Conservation (phyloP, 345 rosid genomes). For the Aquilaria malaccensis region DNA sequence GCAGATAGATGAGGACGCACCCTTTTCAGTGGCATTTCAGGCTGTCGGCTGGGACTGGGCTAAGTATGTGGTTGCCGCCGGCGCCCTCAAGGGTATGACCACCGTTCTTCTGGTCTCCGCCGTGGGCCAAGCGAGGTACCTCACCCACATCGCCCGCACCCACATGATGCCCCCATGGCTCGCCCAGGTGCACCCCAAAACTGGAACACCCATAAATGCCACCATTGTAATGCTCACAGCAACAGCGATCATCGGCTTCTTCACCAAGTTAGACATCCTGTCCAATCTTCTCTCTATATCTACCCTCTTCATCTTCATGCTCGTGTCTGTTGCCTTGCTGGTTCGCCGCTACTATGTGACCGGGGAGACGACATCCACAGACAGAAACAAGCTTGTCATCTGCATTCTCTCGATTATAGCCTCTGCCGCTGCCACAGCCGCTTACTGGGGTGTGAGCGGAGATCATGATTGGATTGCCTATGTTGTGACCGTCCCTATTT, state of each 20-base stretch:
- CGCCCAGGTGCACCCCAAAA: conserved; percentile 48
- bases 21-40: conserved; percentile 68
- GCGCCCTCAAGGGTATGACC: conserved; percentile 86
- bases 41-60: conserved; percentile 73
- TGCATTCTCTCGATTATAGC: conserved; percentile 38
- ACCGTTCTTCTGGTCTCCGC: conserved; percentile 66
- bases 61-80: conserved; percentile 67
- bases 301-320: conserved; percentile 75
- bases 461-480: conserved; percentile 49
- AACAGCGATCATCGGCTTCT: conserved; percentile 61
- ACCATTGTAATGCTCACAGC: conserved; percentile 52
- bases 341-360: conserved; percentile 67
- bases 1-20: conserved; percentile 46
- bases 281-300: conserved; percentile 65
- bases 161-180: conserved; percentile 94
- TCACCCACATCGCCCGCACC: conserved; percentile 82
- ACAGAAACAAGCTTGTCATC: conserved; percentile 38
- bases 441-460: conserved; percentile 41
- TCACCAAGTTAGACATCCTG: conserved; percentile 50
- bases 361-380: conserved; percentile 33
- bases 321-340: conserved; percentile 65
- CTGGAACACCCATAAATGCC: conserved; percentile 76
- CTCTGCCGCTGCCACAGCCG: conserved; percentile 38
- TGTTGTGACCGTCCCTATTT: conserved; percentile 43
- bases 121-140: conserved; percentile 75